phyloP scores from a whole-genome alignment of 441 rosid species.

The Mallotus japonicus region DNA sequence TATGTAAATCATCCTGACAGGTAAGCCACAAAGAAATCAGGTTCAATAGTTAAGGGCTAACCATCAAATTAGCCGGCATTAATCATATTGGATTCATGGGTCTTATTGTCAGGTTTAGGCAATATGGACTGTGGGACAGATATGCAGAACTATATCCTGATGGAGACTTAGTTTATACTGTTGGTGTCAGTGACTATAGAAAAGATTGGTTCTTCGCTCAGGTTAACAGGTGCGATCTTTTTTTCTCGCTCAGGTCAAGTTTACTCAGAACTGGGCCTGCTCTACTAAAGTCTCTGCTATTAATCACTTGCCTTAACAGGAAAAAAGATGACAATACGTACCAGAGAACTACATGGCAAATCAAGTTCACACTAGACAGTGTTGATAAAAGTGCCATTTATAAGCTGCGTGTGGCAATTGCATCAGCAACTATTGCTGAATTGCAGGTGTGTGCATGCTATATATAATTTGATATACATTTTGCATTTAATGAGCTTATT shows the following conservation, averaged over 20 bases:
- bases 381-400: conserved; percentile 36
- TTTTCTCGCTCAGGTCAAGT: too few relatives aligned
- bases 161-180: conserved; percentile 46
- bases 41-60: not conserved
- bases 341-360: conserved; percentile 65
- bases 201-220: conserved; percentile 62
- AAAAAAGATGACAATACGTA: conserved; percentile 25
- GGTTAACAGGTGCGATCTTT: conserved; percentile 45
- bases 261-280: too few relatives aligned
- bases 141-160: conserved; percentile 47
- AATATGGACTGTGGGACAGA: conserved; percentile 60
- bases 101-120: conserved; percentile 53
- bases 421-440: conserved; percentile 23
- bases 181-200: conserved; percentile 43
- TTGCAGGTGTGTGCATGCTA: conserved; percentile 12
- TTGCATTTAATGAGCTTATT: not conserved
- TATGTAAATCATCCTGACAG: conserved; percentile 69
- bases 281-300: too few relatives aligned
- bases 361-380: conserved; percentile 45
- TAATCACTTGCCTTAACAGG: conserved; percentile 12
- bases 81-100: not conserved
- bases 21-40: conserved; percentile 23
- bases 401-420: conserved; percentile 44
- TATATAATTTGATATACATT: not conserved
- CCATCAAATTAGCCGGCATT: too few relatives aligned